Base-by-base conservation (phyloP, 768 basidiomycete species). In the Dendrothele bispora region DNA sequence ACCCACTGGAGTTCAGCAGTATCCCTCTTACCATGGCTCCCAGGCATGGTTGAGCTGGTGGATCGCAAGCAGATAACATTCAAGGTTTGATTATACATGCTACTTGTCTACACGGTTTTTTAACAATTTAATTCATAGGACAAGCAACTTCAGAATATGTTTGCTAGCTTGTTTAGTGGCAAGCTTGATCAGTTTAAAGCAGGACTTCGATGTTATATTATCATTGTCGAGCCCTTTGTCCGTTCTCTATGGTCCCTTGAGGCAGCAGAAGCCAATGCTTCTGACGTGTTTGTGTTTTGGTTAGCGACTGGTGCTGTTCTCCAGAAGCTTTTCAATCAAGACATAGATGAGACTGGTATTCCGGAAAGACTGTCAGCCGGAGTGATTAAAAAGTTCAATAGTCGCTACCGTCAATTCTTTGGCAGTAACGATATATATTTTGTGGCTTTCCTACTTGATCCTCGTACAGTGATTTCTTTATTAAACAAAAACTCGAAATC, bases 281-380 rank as follows among this genome's bases (percentile, higher is more conserved):
- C 61, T 20, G 61, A 62, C 51, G 57, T 60, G 3, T 58, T 58
- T 34, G 37, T 57, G 14, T 62, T 62, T 35, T 62, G 59, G 60
- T 48, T 60, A 25, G 59, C 57, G 1, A 51, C 46, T 37, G 57
- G 48, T 5, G 46, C 53, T 6, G 49, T 52, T n/a, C 46, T 61
- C 5, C 49, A 56, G 20, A 43, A 52, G 15, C 8, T 43, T 14
- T 41, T 58, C 12, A n/a, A 6, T 7, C 18, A 25, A 7, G 18
- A 15, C 21, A 20, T 41, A 18, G 10, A 18, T 21, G 14, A 20
- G 18, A 10, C 18, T 21, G 22, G 7, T 21, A 11, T 21, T n/a
- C 22, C n/a, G n/a, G n/a, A n/a, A n/a, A n/a, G n/a, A n/a, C n/a
- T n/a, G n/a, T n/a, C n/a, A n/a, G n/a, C n/a, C n/a, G n/a, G n/a